These are phyloP conservation scores for Moelleriella libera DNA, from an alignment of 2,329 filamentous ascomycete genomes.

Conservation along the genomic window DNA sequence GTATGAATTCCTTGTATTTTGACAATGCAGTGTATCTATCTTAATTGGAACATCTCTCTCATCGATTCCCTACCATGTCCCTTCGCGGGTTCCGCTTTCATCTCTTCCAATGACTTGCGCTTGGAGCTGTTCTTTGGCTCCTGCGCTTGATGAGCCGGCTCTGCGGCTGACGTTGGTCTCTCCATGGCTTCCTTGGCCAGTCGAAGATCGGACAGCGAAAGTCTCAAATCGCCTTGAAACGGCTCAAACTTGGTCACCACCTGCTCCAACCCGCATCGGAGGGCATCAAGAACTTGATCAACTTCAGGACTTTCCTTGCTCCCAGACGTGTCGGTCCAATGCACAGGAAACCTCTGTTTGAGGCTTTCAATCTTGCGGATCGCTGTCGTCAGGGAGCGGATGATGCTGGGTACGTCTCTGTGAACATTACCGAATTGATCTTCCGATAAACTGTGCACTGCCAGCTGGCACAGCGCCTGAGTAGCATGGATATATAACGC, in stretches of 20 bases:
- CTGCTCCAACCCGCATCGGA: conserved; percentile 51
- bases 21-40: conserved; percentile 2
- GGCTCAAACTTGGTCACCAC: conserved; percentile 60
- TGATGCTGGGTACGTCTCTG: conserved; percentile 58
- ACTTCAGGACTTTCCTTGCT: conserved; percentile 47
- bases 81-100: conserved; percentile 7
- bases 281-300: conserved; percentile 49
- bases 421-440: conserved; percentile 82
- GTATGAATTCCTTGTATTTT: not conserved
- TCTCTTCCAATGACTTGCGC: conserved; percentile 11
- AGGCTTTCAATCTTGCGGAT: conserved; percentile 59
- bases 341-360: conserved; percentile 39
- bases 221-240: conserved; percentile 56
- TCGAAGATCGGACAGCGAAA: conserved; percentile 58
- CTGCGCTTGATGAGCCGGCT: not conserved
- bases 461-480: conserved; percentile 54
- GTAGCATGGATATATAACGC: conserved; percentile 57
- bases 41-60: conserved; percentile 16
- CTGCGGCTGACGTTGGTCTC: conserved; percentile 7
- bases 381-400: conserved; percentile 57
- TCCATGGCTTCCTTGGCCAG: conserved; percentile 54
- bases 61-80: conserved; percentile 7
- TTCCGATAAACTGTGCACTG: conserved; percentile 61
- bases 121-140: conserved; percentile 8
- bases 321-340: conserved; percentile 67